Base-by-base conservation (phyloP, 1,284 basidiomycete genomes). In the Melampsora abietis-canadensis region DNA sequence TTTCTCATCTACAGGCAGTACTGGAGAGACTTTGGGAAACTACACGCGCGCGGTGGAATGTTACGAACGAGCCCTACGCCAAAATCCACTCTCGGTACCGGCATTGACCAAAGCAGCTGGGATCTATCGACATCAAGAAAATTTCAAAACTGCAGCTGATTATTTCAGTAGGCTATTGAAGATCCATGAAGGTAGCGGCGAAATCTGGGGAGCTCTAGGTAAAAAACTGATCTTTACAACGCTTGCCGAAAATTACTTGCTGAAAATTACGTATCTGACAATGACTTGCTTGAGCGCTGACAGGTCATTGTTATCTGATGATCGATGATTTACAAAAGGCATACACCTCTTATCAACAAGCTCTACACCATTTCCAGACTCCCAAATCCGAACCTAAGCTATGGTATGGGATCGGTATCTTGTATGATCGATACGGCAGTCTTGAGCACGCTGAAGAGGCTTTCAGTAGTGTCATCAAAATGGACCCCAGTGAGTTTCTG, bases 331-430 rank as follows among this genome's bases (percentile, higher is more conserved):
- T 99, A 74, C 94, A 96, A 83, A 96, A 95, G 84, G 96, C 96
- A 0, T 98, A 98, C 83, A 90, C 92, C 0, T 94, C 96, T 6
- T 99, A 99, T 83, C 96, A 99, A 83, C 94, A 98, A 83, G 95
- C 95, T 0, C 86, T 99, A 21, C 97, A 96, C 82, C 87, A 95
- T 78, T 87, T 98, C 51, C 92, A 92, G 2, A 95, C 96, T 80
- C 95, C 95, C 40, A 98, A 97, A 86, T 89, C 94, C 85, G 96
- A 98, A 82, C 95, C 95, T 14, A 98, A 98, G 82, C 86, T 98
- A 4, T 98, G 96, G 96, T 98, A 98, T 82, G 95, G 96, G 62
- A 98, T 98, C 80, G 96, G 96, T 51, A 98, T 98, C 67, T 87
- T 98, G 31, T 98, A 98, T 81, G 96, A 98, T 84, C 89, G 95